Percentiles rank a stretch among this genome's conserved stretches.
phyloP scores from a whole-genome alignment of 2,329 filamentous ascomycete species.

The Colletotrichum ledebouriae region DNA sequence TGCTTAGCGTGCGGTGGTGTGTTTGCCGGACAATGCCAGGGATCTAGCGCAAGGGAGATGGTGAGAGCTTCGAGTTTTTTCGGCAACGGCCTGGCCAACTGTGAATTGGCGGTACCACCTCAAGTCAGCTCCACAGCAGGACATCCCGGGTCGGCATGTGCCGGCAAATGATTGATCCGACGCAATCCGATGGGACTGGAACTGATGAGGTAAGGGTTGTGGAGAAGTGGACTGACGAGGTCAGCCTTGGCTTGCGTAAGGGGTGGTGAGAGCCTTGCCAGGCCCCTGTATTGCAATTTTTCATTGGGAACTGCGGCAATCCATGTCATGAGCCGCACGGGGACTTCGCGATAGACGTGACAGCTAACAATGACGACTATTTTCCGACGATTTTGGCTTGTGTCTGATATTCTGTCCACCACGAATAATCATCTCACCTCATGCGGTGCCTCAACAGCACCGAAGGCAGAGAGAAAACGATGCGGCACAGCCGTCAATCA shows the following conservation, averaged over 20 bases:
- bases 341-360: conserved; percentile 14
- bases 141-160: not conserved
- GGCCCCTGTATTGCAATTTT: conserved; percentile 20
- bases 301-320: conserved; percentile 9
- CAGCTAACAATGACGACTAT: not conserved
- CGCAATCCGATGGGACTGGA: too few species aligned
- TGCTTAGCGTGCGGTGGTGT: conserved; percentile 5
- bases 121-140: too few species aligned
- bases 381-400: too few species aligned
- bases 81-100: not conserved
- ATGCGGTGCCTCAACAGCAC: not conserved
- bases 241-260: conserved; percentile 41
- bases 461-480: not conserved
- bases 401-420: not conserved
- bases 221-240: conserved; percentile 35
- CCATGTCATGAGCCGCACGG: conserved; percentile 35
- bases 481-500: not conserved
- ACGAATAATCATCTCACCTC: not conserved
- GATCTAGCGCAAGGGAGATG: not conserved
- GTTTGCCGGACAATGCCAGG: not conserved
- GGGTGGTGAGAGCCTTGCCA: conserved; percentile 32
- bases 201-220: conserved; percentile 20
- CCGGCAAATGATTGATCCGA: conserved; percentile 10
- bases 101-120: not conserved
- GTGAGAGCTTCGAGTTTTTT: not conserved